Conservation (phyloP, 2,329 filamentous ascomycete species). For the Akanthomyces lecanii region DNA sequence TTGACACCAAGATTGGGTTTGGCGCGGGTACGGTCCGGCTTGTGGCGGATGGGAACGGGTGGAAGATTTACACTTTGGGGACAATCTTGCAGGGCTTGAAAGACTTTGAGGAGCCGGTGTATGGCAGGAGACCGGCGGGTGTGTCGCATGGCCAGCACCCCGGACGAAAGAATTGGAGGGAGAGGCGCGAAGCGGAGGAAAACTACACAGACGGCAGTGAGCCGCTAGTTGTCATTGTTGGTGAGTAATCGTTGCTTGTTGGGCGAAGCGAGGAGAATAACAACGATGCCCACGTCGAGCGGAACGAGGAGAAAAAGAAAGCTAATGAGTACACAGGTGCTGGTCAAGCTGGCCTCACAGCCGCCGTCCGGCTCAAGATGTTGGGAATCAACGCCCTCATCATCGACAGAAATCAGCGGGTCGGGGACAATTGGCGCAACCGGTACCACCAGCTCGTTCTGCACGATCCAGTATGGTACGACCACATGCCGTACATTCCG, state of each 20-base stretch:
- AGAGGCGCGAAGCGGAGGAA: constrained; percentile 18
- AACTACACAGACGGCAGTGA: constrained; percentile 19
- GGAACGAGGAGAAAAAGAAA: neutral
- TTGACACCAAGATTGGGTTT: constrained; percentile 19
- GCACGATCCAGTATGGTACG: constrained; percentile 59
- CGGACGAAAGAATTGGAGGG: constrained; percentile 23
- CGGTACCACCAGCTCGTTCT: constrained; percentile 54
- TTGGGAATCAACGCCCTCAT: constrained; percentile 41
- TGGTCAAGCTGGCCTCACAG: constrained; percentile 37
- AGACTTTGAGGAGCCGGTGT: constrained; percentile 43
- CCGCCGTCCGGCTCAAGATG: constrained; percentile 44
- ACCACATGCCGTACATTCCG: constrained; percentile 55
- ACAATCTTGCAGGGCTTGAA: constrained; percentile 48
- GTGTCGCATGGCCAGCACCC: constrained; percentile 35
- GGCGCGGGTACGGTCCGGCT: constrained; percentile 21
- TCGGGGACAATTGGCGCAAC: constrained; percentile 55
- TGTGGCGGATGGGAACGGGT: constrained; percentile 26
- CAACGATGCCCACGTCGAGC: neutral
- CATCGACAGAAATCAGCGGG: constrained; percentile 38
- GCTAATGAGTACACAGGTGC: constrained; percentile 31
- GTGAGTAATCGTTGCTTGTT: constrained; percentile 11
- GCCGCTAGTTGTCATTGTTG: constrained; percentile 21
- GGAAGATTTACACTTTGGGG: constrained; percentile 56
- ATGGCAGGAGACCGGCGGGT: constrained; percentile 44
- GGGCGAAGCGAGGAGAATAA: neutral